phyloP scores from a whole-genome alignment of 208 protist genomes.

The Phytomonas serpens region DNA sequence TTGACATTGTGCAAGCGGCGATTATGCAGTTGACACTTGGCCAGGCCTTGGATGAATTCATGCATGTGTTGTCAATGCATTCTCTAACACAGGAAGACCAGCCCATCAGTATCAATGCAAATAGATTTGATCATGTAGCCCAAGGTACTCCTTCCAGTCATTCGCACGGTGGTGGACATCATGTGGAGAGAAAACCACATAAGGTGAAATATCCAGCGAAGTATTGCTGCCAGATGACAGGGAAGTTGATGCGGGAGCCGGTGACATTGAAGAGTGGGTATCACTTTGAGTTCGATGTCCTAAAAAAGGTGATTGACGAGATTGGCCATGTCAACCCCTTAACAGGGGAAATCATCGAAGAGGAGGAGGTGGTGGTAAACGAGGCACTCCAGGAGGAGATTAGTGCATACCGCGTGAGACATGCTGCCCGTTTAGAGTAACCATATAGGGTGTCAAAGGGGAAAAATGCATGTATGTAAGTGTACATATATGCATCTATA shows the following conservation, averaged over 20 bases:
- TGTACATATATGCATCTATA: neutral
- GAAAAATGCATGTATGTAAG: constrained; percentile 2
- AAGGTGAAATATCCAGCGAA: constrained; percentile 36
- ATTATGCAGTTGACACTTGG: constrained; percentile 68
- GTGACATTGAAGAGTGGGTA: constrained; percentile 72
- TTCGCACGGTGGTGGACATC: neutral
- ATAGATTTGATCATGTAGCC: neutral
- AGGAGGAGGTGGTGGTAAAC: constrained; percentile 61
- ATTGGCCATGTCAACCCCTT: constrained; percentile 85
- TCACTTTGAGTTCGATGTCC: constrained; percentile 71
- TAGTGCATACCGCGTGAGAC: constrained; percentile 56
- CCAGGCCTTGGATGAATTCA: constrained; percentile 57
- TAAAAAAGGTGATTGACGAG: constrained; percentile 61
- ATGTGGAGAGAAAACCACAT: neutral
- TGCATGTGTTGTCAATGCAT: neutral
- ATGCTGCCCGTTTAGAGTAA: constrained; percentile 22
- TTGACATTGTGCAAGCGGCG: constrained; percentile 53
- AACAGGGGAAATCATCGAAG: constrained; percentile 56
- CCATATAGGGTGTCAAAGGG: neutral
- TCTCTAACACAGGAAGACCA: neutral
- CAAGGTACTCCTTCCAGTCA: neutral
- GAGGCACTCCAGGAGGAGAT: constrained; percentile 76
- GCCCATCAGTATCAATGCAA: neutral
- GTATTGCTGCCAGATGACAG: constrained; percentile 77
- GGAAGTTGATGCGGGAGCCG: constrained; percentile 84